Percentiles rank a stretch among this genome's conserved stretches.
These are phyloP conservation scores for Ormosia semicastrata DNA, from an alignment of 306 rosid genomes.

Conservation along the genomic window DNA sequence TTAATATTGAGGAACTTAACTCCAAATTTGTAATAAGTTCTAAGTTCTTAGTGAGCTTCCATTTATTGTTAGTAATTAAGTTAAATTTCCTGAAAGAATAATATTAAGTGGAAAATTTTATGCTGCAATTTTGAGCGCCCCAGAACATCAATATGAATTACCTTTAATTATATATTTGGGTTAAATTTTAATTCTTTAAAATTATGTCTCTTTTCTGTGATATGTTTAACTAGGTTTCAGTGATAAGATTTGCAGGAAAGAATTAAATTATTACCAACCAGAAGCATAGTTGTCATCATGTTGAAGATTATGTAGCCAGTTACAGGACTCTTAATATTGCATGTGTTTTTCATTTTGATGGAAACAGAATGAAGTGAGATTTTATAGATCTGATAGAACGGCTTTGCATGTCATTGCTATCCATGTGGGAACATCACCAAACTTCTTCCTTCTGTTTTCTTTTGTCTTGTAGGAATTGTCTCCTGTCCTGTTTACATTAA, in stretches of 20 bases:
- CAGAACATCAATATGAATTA: not conserved
- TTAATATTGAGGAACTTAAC: not conserved
- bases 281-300: not conserved
- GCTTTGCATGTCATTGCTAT: conserved; percentile 10
- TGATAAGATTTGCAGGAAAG: not conserved
- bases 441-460: not conserved
- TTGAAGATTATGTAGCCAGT: not conserved
- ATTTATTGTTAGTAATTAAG: not conserved
- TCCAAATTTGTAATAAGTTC: not conserved
- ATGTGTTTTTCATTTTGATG: not conserved
- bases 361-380: not conserved
- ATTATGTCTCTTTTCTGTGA: not conserved
- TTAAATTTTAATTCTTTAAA: not conserved
- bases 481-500: conserved; percentile 56
- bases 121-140: not conserved
- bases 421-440: not conserved
- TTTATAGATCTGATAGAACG: not conserved
- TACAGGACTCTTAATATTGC: not conserved
- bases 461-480: conserved; percentile 49
- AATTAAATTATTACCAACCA: not conserved
- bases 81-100: not conserved
- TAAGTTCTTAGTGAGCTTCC: not conserved
- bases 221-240: not conserved
- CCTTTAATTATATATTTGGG: not conserved
- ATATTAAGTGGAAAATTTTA: not conserved